Evolutionary conservation across 805 yeast genomes (phyloP), one percentile per base, ranked within the genome.

Genomic region (Candida ulmi): DNA sequence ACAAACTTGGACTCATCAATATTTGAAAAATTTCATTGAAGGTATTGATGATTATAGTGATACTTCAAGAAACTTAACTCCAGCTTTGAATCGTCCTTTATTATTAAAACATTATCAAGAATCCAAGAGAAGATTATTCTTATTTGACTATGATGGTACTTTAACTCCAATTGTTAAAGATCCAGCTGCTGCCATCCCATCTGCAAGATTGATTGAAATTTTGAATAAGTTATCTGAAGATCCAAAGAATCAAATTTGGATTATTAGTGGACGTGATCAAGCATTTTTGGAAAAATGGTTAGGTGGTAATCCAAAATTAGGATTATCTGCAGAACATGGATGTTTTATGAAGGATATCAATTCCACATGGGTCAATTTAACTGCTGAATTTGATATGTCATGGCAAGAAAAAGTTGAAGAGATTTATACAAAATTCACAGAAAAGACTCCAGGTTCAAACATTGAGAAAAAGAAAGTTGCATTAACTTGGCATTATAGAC

Each of bases 161-260:
- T 69, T 93, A 50, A 88, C 99, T 0, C 98, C 98, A 12, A 93
- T 93, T 55, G 99, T 93, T 4, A 75, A 79, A 30, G 98, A 93
- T 52, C 99, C 99, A 2, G 88, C 91, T n/a, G 97, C 98, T 0
- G 99, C 99, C 0, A 84, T 93, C 31, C 99, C 99, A 3, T 80
- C 95, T 1, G 79, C 81, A 3, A 72, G 83, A 48, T 68, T 93
- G 33, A 69, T 76, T 39, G 61, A 68, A 8, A 76, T 83, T 11
- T 61, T 93, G 42, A 68, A 73, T 21, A 65, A 69, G 24, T 68
- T 93, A 38, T 69, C 83, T 2, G 68, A 69, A 12, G 98, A 91
- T 58, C 88, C 91, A 7, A 70, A 70, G 44, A 93, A 93, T 63
- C 82, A 80, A 57, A 80, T 93, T 32, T 93, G 99, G 99, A 78